Percentiles rank a stretch among this genome's conserved stretches.
phyloP scores from a whole-genome alignment of 192 early-diverging fungal species.

The Diversispora epigaea region DNA sequence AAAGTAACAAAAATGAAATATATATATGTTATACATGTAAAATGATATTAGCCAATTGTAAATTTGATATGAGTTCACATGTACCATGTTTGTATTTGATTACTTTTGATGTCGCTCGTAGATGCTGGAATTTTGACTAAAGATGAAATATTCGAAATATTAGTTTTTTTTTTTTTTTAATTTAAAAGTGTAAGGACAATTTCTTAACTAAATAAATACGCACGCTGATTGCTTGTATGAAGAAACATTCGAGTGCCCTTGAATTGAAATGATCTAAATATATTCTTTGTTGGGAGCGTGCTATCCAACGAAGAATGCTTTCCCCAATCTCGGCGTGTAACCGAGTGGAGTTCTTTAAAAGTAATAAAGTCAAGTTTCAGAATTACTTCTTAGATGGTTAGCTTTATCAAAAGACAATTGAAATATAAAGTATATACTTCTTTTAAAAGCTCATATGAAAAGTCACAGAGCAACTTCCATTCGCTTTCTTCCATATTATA shows the following conservation, averaged over 20 bases:
- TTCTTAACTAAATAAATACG: neutral
- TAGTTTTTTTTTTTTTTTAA: neutral
- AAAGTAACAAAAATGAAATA: neutral
- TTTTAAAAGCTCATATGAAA: neutral
- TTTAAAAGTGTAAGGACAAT: neutral
- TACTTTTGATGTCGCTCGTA: conserved; percentile 13
- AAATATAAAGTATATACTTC: neutral
- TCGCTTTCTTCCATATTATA: neutral
- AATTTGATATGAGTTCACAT: no score
- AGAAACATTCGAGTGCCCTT: neutral
- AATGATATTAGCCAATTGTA: neutral
- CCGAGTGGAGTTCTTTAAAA: neutral
- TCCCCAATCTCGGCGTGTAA: neutral
- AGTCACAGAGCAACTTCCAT: neutral
- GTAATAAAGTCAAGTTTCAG: neutral
- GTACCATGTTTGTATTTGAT: conserved; percentile 16
- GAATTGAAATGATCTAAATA: conserved; percentile 11
- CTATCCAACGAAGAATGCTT: neutral
- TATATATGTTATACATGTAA: neutral
- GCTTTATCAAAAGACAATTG: neutral
- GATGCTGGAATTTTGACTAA: neutral
- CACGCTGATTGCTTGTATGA: neutral
- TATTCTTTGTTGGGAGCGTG: neutral
- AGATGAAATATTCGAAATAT: neutral
- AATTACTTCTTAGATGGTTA: neutral